A percentile compares a stretch with the other conserved stretches of the same genome.
Evolutionary conservation across 768 basidiomycete genomes (phyloP).

Genomic region (Neoboletus brunneissimus): DNA sequence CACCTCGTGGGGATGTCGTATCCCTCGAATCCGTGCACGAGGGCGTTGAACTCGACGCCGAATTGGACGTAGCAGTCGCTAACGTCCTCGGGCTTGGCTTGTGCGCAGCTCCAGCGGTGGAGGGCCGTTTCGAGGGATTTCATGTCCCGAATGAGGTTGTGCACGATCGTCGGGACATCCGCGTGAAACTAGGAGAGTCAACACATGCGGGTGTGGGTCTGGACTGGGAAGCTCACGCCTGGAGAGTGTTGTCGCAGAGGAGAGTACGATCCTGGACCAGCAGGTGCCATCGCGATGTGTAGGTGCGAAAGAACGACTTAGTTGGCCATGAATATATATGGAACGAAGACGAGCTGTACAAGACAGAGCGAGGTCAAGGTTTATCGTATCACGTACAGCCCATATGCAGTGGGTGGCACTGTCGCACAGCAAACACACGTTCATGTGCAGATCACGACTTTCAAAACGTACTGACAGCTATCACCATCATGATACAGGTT

Average conservation of each 20-base stretch:
- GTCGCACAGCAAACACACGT: background rate
- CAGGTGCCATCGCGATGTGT: conserved; percentile 11
- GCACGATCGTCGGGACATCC: conserved; percentile 62
- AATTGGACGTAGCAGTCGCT: conserved; percentile 88
- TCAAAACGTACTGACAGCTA: background rate
- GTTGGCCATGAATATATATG: background rate
- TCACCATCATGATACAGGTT: conserved; percentile 19
- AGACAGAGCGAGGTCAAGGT: background rate
- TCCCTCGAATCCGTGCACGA: conserved; percentile 69
- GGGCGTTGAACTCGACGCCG: conserved; percentile 84
- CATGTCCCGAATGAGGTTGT: conserved; percentile 74
- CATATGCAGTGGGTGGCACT: background rate
- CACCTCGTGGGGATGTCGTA: conserved; percentile 78
- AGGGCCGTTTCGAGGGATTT: conserved; percentile 75
- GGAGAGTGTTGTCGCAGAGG: background rate
- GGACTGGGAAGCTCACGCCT: background rate
- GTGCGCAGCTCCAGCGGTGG: conserved; percentile 60
- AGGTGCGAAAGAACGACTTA: background rate
- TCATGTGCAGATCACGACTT: background rate
- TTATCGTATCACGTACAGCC: background rate
- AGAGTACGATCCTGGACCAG: conserved; percentile 8
- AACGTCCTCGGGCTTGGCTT: conserved; percentile 66
- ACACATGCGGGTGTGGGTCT: background rate
- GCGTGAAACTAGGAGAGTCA: conserved; percentile 1
- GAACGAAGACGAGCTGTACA: background rate